Evolutionary conservation across 2,329 filamentous ascomycete species (phyloP), one percentile per base, ranked within the genome.

Genomic region (Penicillium glabrum): DNA sequence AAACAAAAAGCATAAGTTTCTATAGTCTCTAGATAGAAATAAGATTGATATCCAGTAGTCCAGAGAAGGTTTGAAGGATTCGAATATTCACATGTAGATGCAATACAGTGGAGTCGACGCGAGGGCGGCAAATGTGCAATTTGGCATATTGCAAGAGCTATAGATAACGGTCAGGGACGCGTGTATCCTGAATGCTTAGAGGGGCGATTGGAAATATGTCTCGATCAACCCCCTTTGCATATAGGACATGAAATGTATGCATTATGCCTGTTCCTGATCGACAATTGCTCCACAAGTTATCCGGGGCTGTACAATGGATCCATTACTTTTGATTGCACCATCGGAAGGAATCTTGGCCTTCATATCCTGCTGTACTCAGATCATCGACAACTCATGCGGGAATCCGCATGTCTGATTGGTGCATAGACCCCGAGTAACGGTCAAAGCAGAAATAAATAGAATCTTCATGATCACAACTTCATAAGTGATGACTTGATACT

Each of bases 301-400:
- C 35, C 35, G n/a, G 9, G 19, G 19, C 37, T 41, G 37, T 41
- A 23, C 19, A 13, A 41, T 24, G 23, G 23, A 24, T 24, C 23
- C 23, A 24, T 24, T 41, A 5, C 14, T 19, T 19, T 19, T 39
- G n/a, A 39, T 46, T 23, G 39, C 43, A 53, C 51, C 51, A 53
- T 53, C 51, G 51, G 46, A 60, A 58, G 51, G 55, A 60, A 60
- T 54, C 43, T 52, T 41, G 16, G 31, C 31, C 54, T 58, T 44
- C 51, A 44, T 44, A 21, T 10, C 21, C n/a, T 16, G 4, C n/a
- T 35, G 26, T 23, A 16, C n/a, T 27, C 27, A 52, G 26, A 41
- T 26, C 9, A 19, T 51, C 35, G 29, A 52, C 27, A 29, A 29
- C 10, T 19, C 35, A 41, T 50, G 37, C 35, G 35, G 26, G 47